Evolutionary conservation across 768 basidiomycete genomes (phyloP), one percentile per base, ranked within the genome.

Genomic region (Lactarius hatsudake): DNA sequence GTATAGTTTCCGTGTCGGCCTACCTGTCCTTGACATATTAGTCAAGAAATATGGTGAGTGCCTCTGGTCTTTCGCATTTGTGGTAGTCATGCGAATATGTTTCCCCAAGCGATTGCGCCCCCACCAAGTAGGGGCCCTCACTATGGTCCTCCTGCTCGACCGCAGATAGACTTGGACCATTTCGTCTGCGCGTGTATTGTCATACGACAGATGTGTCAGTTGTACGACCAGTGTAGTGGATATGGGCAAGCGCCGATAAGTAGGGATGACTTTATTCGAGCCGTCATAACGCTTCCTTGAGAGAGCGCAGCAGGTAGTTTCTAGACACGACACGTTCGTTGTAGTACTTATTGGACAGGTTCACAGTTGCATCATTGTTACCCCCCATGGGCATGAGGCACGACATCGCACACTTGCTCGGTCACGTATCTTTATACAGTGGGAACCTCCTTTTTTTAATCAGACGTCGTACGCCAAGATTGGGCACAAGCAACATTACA

Each of bases 41-140:
- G 30, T 67, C 40, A 64, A 60, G 57, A 67, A 67, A 32, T 64
- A 64, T 30, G 62, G 66, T 64, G 17, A 48, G 58, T 15, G 26
- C 26, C 17, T n/a, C 8, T 23, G 17, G 0, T 28, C 28, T 23
- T 23, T 28, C 26, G 26, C 26, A 28, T 28, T 28, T 28, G 26
- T n/a, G 26, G 43, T 32, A 20, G 20, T 34, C 28, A 42, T 30
- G 9, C 18, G 34, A 40, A 48, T 36, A 0, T 26, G 34, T n/a
- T 34, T 28, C 26, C 6, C 51, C 5, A 53, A 66, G 65, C 61
- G n/a, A 13, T 8, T 5, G 23, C 48, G 0, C 13, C 61, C 3
- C 9, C 20, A 40, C 61, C 6, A 6, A 53, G 26, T 13, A 30
- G 60, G 20, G 1, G 26, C 10, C 43, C 20, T 9, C 18, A 38